A percentile compares a stretch with the other conserved stretches of the same genome.
phyloP scores from a whole-genome alignment of 805 yeast genomes.

The Ogataea pilisensis region DNA sequence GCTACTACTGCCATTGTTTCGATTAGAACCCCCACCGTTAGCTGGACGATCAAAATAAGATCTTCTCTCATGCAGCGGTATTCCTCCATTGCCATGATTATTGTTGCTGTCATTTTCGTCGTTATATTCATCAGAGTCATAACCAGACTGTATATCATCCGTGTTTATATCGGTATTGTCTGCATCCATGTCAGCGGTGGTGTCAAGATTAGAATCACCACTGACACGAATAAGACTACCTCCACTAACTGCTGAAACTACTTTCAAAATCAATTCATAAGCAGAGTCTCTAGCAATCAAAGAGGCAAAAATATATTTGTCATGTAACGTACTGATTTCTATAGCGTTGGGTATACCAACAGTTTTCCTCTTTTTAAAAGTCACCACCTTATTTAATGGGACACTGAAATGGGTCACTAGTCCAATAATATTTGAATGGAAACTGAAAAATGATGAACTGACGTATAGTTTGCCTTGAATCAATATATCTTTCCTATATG shows the following conservation, averaged over 20 bases:
- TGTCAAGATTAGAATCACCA: slow-evolving; percentile 9
- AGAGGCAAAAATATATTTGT: slow-evolving; percentile 60
- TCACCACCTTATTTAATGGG: slow-evolving; percentile 58
- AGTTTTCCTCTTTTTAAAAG: slow-evolving; percentile 60
- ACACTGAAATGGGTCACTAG: slow-evolving; percentile 57
- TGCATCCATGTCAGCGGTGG: slow-evolving; percentile 17
- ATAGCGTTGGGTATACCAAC: slow-evolving; percentile 70
- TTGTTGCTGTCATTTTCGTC: slow-evolving; percentile 23
- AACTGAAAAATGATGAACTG: slow-evolving; percentile 51
- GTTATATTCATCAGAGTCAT: slow-evolving; percentile 23
- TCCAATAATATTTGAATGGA: slow-evolving; percentile 65
- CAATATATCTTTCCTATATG: slow-evolving; percentile 58
- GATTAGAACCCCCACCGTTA: no score
- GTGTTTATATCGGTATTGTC: slow-evolving; percentile 34
- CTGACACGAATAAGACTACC: not conserved
- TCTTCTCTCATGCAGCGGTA: slow-evolving; percentile 13
- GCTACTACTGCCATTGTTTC: not conserved
- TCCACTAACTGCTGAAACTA: slow-evolving; percentile 48
- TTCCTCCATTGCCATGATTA: slow-evolving; percentile 13
- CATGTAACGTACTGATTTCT: slow-evolving; percentile 57
- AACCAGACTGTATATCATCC: slow-evolving; percentile 25
- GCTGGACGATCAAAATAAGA: not conserved
- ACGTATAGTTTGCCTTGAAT: slow-evolving; percentile 65
- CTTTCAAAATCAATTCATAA: slow-evolving; percentile 46
- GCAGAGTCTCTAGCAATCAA: slow-evolving; percentile 57